A percentile compares a stretch with the other conserved stretches of the same genome.
Evolutionary conservation across 495 filamentous ascomycete species (phyloP).

Genomic region (Daldinia grandis): DNA sequence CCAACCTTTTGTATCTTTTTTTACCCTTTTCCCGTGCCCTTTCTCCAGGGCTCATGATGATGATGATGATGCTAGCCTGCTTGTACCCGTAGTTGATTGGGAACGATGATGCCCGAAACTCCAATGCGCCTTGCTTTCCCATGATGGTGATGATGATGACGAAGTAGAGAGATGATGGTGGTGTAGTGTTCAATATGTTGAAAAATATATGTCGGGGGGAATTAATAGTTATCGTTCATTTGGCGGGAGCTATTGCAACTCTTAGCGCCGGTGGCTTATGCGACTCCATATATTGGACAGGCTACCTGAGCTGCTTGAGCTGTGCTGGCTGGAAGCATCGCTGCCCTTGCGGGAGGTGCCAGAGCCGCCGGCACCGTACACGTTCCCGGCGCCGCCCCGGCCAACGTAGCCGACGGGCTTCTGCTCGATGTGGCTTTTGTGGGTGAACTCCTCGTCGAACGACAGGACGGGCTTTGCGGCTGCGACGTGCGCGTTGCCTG

Average conservation of each 20-base stretch:
- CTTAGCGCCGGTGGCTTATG: constrained; percentile 31
- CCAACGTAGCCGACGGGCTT: constrained; percentile 76
- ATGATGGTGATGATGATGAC: constrained; percentile 19
- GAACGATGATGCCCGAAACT: constrained; percentile 20
- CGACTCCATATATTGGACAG: constrained; percentile 38
- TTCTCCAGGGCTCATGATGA: not conserved
- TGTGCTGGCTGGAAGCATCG: constrained; percentile 40
- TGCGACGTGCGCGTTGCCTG: constrained; percentile 81
- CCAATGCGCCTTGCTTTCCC: constrained; percentile 39
- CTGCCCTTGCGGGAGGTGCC: constrained; percentile 29
- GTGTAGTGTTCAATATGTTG: constrained; percentile 5
- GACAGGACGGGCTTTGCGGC: constrained; percentile 76
- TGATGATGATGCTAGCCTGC: not conserved
- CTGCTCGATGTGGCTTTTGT: constrained; percentile 65
- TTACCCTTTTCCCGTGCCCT: not conserved
- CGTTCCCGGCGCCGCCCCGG: constrained; percentile 89
- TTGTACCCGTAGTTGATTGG: not conserved
- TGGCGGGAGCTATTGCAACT: not conserved
- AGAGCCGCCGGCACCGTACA: constrained; percentile 47
- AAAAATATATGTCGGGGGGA: not conserved
- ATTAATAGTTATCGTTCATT: not conserved
- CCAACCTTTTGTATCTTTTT: constrained; percentile 15
- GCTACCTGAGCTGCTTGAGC: constrained; percentile 48
- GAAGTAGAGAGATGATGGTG: constrained; percentile 15
- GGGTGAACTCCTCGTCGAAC: constrained; percentile 90